Percentiles rank a stretch among this genome's conserved stretches.
Conservation (phyloP, 257 asterid species). For the Solanum rostratum region DNA sequence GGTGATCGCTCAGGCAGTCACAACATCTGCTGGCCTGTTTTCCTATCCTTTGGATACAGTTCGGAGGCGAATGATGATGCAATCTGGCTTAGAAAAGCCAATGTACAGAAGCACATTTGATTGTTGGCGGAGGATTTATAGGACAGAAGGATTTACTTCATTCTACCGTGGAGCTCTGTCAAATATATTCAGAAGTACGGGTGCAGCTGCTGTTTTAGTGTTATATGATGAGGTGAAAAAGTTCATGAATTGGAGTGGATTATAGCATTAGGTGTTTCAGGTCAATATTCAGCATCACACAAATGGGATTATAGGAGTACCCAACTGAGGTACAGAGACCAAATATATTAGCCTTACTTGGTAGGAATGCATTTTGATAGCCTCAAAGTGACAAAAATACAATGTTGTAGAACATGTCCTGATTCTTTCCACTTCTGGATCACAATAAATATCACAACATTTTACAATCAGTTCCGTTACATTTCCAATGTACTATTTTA, state of each 20-base stretch:
- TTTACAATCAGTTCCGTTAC: background rate
- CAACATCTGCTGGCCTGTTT: conserved; percentile 77
- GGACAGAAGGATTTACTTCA: conserved; percentile 56
- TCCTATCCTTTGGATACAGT: conserved; percentile 94
- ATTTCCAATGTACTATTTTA: background rate
- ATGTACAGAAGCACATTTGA: conserved; percentile 64
- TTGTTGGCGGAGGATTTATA: conserved; percentile 76
- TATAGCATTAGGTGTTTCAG: conserved; percentile 18
- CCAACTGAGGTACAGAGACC: conserved; percentile 7
- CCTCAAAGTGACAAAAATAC: background rate
- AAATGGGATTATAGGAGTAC: background rate
- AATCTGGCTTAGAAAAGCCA: conserved; percentile 63
- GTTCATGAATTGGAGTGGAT: conserved; percentile 82
- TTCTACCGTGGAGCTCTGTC: conserved; percentile 95
- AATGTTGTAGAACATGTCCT: background rate
- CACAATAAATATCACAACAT: background rate
- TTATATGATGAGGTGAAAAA: conserved; percentile 87
- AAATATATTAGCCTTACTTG: conserved; percentile 3
- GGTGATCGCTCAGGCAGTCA: conserved; percentile 87
- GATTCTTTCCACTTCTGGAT: background rate
- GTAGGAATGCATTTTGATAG: background rate
- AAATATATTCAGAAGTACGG: conserved; percentile 84
- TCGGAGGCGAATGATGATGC: conserved; percentile 98
- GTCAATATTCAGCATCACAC: background rate
- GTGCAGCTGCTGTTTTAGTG: conserved; percentile 91